Percentiles rank a stretch among this genome's conserved stretches.
Evolutionary conservation across 2,329 filamentous ascomycete genomes (phyloP).

Genomic region (Cucurbitaria berberidis): DNA sequence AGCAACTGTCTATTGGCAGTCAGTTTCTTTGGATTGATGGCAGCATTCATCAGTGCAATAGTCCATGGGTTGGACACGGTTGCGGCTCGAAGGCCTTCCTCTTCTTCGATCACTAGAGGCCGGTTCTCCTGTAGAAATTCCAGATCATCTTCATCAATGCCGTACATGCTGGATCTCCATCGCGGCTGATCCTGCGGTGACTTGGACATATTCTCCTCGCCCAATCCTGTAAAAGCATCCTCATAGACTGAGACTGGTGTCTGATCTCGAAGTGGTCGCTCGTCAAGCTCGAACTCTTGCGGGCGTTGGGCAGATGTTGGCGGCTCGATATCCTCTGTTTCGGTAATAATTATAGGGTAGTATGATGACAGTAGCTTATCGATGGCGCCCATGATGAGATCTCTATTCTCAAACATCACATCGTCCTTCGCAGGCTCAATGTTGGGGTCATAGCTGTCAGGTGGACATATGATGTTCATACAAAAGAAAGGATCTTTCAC

Average conservation of each 20-base stretch:
- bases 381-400: slow-evolving; percentile 51
- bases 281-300: background rate
- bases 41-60: slow-evolving; percentile 55
- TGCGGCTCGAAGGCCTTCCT: slow-evolving; percentile 40
- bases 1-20: slow-evolving; percentile 26
- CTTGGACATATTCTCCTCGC: background rate
- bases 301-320: slow-evolving; percentile 4
- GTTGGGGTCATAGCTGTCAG: slow-evolving; percentile 72
- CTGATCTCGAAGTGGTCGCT: background rate
- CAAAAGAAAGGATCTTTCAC: slow-evolving; percentile 66
- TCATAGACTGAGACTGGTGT: slow-evolving; percentile 2
- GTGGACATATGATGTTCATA: slow-evolving; percentile 67
- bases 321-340: slow-evolving; percentile 8
- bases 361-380: slow-evolving; percentile 53
- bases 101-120: slow-evolving; percentile 24
- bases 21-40: slow-evolving; percentile 21
- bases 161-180: slow-evolving; percentile 50
- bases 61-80: slow-evolving; percentile 57
- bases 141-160: slow-evolving; percentile 46
- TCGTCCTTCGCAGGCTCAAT: slow-evolving; percentile 75
- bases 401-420: slow-evolving; percentile 68
- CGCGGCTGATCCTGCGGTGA: slow-evolving; percentile 5
- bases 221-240: background rate
- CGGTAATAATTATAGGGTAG: slow-evolving; percentile 34
- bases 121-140: slow-evolving; percentile 25